Percentiles rank a stretch among this genome's conserved stretches.
These are phyloP conservation scores for Pontederia crassipes DNA, from an alignment of 176 grass and related monocot species.

Conservation along the genomic window DNA sequence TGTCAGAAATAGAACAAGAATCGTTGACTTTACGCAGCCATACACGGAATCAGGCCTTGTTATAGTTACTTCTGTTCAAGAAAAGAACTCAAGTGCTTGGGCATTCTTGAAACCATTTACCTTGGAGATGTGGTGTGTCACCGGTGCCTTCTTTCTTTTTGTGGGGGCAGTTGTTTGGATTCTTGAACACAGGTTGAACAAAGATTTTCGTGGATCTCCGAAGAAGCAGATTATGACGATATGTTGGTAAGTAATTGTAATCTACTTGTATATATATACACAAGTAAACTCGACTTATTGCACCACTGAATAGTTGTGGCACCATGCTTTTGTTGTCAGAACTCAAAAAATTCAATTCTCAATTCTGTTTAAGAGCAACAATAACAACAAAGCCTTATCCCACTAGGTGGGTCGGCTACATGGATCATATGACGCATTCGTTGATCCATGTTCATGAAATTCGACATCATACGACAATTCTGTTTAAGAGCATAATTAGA, in stretches of 20 bases:
- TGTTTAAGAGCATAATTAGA: too few relatives aligned
- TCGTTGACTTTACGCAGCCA: conserved; percentile 72
- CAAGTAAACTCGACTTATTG: not conserved
- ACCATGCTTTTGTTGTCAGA: too few relatives aligned
- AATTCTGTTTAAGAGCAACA: too few relatives aligned
- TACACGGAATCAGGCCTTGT: conserved; percentile 64
- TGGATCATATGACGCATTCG: too few relatives aligned
- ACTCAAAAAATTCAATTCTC: too few relatives aligned
- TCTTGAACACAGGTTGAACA: conserved; percentile 60
- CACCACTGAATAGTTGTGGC: too few relatives aligned
- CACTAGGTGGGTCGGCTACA: too few relatives aligned
- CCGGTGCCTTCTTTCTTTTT: conserved; percentile 54
- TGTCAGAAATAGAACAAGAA: conserved; percentile 60
- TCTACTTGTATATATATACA: not conserved
- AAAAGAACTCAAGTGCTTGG: conserved; percentile 49
- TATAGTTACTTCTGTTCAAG: conserved; percentile 40
- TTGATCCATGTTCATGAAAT: too few relatives aligned
- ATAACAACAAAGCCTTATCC: too few relatives aligned
- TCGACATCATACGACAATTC: too few relatives aligned
- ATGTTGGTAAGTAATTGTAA: conserved; percentile 39
- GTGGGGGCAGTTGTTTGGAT: conserved; percentile 81
- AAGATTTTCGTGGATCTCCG: conserved; percentile 63
- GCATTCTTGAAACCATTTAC: conserved; percentile 87
- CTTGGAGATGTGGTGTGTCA: conserved; percentile 67
- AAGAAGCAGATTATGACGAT: conserved; percentile 46